Base-by-base conservation (phyloP, 805 yeast genomes). In the Kazachstania kunashirensis region DNA sequence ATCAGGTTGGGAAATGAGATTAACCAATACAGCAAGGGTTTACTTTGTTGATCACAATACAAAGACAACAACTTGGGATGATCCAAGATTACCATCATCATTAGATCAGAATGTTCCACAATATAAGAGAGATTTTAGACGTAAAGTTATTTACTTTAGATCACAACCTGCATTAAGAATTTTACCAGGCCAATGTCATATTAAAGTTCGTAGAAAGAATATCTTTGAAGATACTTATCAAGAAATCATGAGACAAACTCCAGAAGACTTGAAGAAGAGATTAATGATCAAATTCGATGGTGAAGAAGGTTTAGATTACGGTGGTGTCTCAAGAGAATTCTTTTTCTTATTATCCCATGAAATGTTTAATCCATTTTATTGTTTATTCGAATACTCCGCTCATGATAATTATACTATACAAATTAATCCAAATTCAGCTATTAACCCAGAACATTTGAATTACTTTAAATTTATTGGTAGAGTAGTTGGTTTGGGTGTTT, bases 21-120 rank as follows among this genome's bases (percentile, higher is more conserved):
- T 92, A 55, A 94, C 99, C 29, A 92, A 92, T 62, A 92, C 98
- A 1, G 96, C 98, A 8, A 77, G 99, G 61, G 98, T 92, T 16
- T 92, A 92, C 62, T 92, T 92, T 61, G 99, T 92, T 47, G 99
- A 92, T 62, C 99, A 92, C 68, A 92, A 92, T 65, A 92, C 99
- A 23, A 92, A 92, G 66, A 92, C 99, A 0, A 92, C 99, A 0
- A 92, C 99, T 1, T 92, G 99, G 99, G 99, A 92, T 63, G 99
- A 92, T 59, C 99, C 99, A 45, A 79, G 99, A 57, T 71, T 92
- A 58, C 99, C 99, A 36, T 85, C 96, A 5, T 84, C 95, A 7
- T 68, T 92, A 50, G 99, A 92, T 62, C 97, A 92, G 66, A 89
- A 89, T 50, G 99, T 92, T 51, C 99, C 99, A 16, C 97, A 92